Evolutionary conservation across 1,284 basidiomycete species (phyloP).

Genomic region (Heterobasidion annosum): DNA sequence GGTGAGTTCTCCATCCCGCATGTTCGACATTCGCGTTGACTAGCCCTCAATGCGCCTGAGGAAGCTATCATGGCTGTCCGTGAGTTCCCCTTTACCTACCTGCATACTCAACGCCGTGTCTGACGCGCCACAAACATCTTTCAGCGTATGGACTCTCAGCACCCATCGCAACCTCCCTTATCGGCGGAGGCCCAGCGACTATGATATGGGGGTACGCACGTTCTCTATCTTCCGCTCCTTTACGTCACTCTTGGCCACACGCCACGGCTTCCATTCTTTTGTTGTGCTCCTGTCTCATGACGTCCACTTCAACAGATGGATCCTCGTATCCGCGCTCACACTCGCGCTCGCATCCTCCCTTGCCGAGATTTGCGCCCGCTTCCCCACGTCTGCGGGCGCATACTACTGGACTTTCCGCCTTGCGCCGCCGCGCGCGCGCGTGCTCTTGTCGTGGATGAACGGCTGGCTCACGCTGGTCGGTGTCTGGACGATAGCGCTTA

Average conservation of each 20-base stretch:
- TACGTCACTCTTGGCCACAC: not conserved
- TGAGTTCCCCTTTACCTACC: not conserved
- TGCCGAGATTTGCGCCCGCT: slow-evolving; percentile 46
- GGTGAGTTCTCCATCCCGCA: not conserved
- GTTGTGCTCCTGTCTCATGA: too few relatives aligned
- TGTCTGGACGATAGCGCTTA: slow-evolving; percentile 43
- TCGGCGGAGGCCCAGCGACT: slow-evolving; percentile 40
- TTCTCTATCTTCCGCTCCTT: not conserved
- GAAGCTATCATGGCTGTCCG: slow-evolving; percentile 7
- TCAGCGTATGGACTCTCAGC: slow-evolving; percentile 42
- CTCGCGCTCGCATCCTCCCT: slow-evolving; percentile 39
- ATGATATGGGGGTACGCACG: slow-evolving; percentile 41
- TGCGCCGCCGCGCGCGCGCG: slow-evolving; percentile 29
- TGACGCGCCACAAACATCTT: not conserved
- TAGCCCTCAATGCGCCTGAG: not conserved
- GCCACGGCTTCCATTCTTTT: too few relatives aligned
- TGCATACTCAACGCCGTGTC: not conserved
- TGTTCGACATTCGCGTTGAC: too few relatives aligned
- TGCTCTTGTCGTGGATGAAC: slow-evolving; percentile 44
- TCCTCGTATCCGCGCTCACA: slow-evolving; percentile 36
- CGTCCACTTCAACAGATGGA: slow-evolving; percentile 26
- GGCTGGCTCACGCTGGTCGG: slow-evolving; percentile 51
- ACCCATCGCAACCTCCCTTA: slow-evolving; percentile 43
- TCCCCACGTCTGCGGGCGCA: slow-evolving; percentile 47
- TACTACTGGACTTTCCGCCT: slow-evolving; percentile 52